These are phyloP conservation scores for Discostella pseudostelligera DNA, from an alignment of 108 stramenopile species.

Conservation along the genomic window DNA sequence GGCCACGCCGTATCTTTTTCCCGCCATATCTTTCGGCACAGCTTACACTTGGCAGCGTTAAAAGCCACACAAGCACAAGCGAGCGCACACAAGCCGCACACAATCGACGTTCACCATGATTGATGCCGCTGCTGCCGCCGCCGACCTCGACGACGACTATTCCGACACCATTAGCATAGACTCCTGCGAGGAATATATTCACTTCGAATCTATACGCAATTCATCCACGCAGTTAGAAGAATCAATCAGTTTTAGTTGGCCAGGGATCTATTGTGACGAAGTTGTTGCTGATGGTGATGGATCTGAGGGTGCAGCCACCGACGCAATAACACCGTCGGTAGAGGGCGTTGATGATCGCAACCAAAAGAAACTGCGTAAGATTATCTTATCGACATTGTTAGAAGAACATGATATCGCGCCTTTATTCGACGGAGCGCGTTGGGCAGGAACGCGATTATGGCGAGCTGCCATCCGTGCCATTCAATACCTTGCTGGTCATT, in stretches of 20 bases:
- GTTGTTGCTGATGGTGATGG: not conserved
- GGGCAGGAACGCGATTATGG: conserved; percentile 89
- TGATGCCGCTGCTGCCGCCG: not conserved
- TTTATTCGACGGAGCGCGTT: conserved; percentile 79
- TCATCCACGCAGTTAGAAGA: conserved; percentile 21
- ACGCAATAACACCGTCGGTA: not conserved
- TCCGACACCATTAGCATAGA: conserved; percentile 13
- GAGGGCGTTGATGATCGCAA: too few species aligned
- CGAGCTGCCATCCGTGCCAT: conserved; percentile 67
- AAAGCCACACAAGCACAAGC: too few species aligned
- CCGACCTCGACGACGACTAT: conserved; percentile 6
- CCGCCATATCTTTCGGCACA: too few species aligned
- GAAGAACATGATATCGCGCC: conserved; percentile 68
- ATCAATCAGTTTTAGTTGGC: conserved; percentile 33
- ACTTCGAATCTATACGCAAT: conserved; percentile 34
- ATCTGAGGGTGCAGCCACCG: not conserved
- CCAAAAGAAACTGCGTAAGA: conserved; percentile 10
- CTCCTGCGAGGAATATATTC: conserved; percentile 34
- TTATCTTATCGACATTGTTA: conserved; percentile 61
- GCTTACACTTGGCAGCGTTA: too few species aligned
- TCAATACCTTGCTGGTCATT: conserved; percentile 53
- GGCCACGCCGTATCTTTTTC: too few species aligned
- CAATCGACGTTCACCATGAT: too few species aligned
- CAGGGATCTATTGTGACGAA: conserved; percentile 22
- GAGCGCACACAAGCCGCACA: too few species aligned